Evolutionary conservation across 257 asterid species (phyloP).

Genomic region (Handroanthus guayacan): DNA sequence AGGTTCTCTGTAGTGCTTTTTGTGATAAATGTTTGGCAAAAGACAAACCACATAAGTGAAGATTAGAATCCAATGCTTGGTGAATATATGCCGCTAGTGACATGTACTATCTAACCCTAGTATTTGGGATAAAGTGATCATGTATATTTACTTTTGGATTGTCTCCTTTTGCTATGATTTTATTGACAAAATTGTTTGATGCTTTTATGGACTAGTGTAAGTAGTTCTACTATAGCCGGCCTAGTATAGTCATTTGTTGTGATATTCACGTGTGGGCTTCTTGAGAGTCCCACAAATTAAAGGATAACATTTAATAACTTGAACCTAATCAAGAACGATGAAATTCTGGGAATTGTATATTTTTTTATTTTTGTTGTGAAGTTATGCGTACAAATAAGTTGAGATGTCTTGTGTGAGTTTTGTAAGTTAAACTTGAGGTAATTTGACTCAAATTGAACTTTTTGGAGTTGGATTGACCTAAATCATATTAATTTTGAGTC

Average conservation of each 20-base stretch:
- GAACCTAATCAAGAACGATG: too few species aligned
- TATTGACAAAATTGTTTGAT: not conserved
- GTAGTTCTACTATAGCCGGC: not conserved
- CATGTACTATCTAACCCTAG: conserved; percentile 14
- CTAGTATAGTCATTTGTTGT: not conserved
- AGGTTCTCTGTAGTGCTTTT: conserved; percentile 15
- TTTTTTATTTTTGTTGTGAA: too few species aligned
- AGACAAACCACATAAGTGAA: conserved; percentile 25
- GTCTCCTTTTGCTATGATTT: conserved; percentile 3
- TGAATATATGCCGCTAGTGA: conserved; percentile 9
- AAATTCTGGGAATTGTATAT: too few species aligned
- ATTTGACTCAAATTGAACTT: too few species aligned
- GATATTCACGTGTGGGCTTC: not conserved
- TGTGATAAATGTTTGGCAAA: conserved; percentile 20
- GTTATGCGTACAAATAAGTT: too few species aligned
- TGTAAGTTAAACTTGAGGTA: too few species aligned
- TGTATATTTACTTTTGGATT: not conserved
- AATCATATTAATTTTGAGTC: too few species aligned
- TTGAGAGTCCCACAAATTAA: not conserved
- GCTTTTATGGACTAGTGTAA: not conserved
- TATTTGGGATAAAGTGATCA: conserved; percentile 18
- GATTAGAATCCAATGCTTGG: conserved; percentile 41
- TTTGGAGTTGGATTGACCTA: too few species aligned
- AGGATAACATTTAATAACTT: not conserved
- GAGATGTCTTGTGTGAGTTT: too few species aligned